These are phyloP conservation scores for Saprolegnia parasitica DNA, from an alignment of 352 stramenopile genomes.

Conservation along the genomic window DNA sequence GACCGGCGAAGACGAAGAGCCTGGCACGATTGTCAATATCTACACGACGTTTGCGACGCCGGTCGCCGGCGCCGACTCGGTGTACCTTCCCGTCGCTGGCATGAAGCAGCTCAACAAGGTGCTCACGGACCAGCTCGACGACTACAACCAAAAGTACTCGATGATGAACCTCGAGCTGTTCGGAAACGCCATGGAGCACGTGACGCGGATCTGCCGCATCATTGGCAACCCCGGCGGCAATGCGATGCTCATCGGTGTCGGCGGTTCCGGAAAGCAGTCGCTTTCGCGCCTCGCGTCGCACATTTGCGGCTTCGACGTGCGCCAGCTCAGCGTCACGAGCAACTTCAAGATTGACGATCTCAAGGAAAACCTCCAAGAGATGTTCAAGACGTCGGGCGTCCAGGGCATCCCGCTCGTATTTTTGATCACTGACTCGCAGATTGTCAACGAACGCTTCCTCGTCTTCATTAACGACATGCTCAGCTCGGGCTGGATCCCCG, in stretches of 20 bases:
- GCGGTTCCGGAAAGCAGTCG: constrained; percentile 95
- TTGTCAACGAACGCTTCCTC: constrained; percentile 97
- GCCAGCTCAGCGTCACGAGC: constrained; percentile 92
- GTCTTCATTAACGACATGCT: constrained; percentile 99
- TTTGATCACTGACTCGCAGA: constrained; percentile 97
- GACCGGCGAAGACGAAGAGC: constrained; percentile 45
- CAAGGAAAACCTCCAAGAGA: constrained; percentile 94
- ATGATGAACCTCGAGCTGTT: constrained; percentile 99
- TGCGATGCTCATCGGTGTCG: constrained; percentile 97
- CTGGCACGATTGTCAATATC: constrained; percentile 73
- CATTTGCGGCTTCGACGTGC: constrained; percentile 95
- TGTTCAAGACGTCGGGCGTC: constrained; percentile 95
- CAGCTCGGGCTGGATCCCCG: constrained; percentile 93
- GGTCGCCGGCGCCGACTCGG: constrained; percentile 49
- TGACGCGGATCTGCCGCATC: constrained; percentile 95
- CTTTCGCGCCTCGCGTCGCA: constrained; percentile 94
- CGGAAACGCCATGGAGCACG: constrained; percentile 95
- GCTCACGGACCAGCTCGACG: constrained; percentile 91
- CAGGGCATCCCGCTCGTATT: constrained; percentile 94
- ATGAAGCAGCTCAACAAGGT: constrained; percentile 88
- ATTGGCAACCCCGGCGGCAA: constrained; percentile 95
- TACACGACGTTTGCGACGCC: constrained; percentile 92
- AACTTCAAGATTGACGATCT: constrained; percentile 96
- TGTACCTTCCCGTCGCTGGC: constrained; percentile 65
- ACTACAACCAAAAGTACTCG: constrained; percentile 96